Evolutionary conservation across 2,329 filamentous ascomycete species (phyloP), one percentile per base, ranked within the genome.

Genomic region (Diplodia intermedia): DNA sequence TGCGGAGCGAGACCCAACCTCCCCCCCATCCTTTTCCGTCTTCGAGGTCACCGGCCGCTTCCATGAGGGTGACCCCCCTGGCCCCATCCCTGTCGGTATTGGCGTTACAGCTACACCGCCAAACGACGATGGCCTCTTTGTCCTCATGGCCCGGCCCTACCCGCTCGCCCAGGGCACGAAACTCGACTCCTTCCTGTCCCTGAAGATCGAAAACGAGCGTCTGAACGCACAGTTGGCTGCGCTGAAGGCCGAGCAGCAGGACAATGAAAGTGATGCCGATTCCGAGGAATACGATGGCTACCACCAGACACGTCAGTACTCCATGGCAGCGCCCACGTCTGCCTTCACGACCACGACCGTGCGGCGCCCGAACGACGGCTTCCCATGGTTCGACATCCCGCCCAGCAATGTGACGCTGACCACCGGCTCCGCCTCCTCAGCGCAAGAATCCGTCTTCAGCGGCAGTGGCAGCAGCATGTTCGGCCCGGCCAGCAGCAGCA

Each of bases 111-210:
- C 29, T 26, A 52, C 31, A 8, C 60, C 43, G 14, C 60, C 60
- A n/a, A 23, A 14, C 47, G 31, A 63, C 12, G 60, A 38, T 12
- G 54, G 65, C 15, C 26, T 67, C n/a, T 67, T 67, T 54, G 55
- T 56, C n/a, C 31, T 67, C 15, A 67, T 67, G 65, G 65, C 65
- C 7, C 65, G 65, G 43, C 65, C 65, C 5, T 60, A 60, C 33
- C 65, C 65, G 11, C 65, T 67, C 20, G 9, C 43, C 20, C 65
- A 67, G 12, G 29, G 50, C 55, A 31, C 40, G 54, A 57, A 52
- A 18, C 43, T 67, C 43, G 65, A 67, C 54, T 57, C 53, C 31
- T 67, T 67, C 53, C 54, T 67, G 40, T 38, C 43, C 3, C 53
- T 67, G 8, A 67, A 67, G 47, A 56, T 67, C 4, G 65, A 67